These are phyloP conservation scores for Aspergillus sp. DNA, from an alignment of 2,329 filamentous ascomycete genomes.

Conservation along the genomic window DNA sequence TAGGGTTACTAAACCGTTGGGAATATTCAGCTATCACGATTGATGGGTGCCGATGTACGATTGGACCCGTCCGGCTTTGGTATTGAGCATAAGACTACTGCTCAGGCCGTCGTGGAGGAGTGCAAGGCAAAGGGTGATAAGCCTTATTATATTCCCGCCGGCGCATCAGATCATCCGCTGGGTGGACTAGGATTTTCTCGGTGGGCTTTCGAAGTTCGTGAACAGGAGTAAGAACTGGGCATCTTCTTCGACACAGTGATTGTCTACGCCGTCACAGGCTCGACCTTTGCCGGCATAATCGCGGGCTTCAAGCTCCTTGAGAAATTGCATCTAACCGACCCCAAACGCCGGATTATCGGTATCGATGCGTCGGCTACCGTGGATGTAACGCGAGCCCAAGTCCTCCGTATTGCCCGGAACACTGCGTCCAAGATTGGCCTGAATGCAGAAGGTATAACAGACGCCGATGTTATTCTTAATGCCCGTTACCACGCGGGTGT, in stretches of 20 bases:
- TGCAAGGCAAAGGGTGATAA: slow-evolving; percentile 46
- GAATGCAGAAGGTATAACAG: slow-evolving; percentile 49
- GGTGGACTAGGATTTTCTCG: slow-evolving; percentile 62
- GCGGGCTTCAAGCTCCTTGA: slow-evolving; percentile 61
- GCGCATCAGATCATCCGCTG: slow-evolving; percentile 60
- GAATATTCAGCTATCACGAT: slow-evolving; percentile 60
- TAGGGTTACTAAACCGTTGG: slow-evolving; percentile 55
- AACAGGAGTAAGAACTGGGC: slow-evolving; percentile 52
- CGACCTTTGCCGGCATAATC: slow-evolving; percentile 62
- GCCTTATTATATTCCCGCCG: slow-evolving; percentile 64
- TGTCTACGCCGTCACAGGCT: slow-evolving; percentile 63
- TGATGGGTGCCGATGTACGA: slow-evolving; percentile 57
- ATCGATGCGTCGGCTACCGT: slow-evolving; percentile 56
- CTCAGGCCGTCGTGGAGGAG: slow-evolving; percentile 46
- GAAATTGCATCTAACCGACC: slow-evolving; percentile 31
- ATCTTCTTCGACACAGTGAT: slow-evolving; percentile 59
- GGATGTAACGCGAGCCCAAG: slow-evolving; percentile 54
- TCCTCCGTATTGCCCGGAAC: slow-evolving; percentile 55
- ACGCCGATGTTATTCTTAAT: slow-evolving; percentile 54
- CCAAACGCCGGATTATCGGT: slow-evolving; percentile 51
- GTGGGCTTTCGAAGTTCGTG: slow-evolving; percentile 59
- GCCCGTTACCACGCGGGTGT: slow-evolving; percentile 56
- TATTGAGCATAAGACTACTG: slow-evolving; percentile 58
- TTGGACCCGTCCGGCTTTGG: slow-evolving; percentile 54
- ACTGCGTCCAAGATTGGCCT: slow-evolving; percentile 58